phyloP scores from a whole-genome alignment of 2,329 filamentous ascomycete species.

The Scedosporium boydii region DNA sequence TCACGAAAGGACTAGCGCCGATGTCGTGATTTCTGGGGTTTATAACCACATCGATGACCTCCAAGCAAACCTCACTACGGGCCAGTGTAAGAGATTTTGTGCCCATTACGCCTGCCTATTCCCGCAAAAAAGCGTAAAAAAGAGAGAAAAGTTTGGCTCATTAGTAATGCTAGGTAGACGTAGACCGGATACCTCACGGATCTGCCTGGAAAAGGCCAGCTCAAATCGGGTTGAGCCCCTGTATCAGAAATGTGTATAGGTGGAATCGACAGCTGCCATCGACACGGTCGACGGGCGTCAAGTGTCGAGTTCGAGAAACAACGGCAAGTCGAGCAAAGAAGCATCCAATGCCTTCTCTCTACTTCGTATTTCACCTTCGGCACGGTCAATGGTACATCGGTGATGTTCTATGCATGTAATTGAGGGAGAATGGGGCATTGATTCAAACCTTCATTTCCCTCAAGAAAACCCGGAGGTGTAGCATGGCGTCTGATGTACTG shows the following conservation, averaged over 20 bases:
- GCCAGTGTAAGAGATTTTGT: background rate
- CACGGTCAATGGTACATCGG: background rate
- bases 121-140: background rate
- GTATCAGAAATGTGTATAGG: background rate
- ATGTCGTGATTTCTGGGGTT: conserved; percentile 34
- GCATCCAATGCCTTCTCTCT: too few species aligned
- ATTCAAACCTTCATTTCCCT: background rate
- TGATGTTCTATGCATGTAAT: background rate
- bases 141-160: background rate
- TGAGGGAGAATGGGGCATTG: background rate
- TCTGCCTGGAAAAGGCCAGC: background rate
- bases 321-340: too few species aligned
- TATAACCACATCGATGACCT: conserved; percentile 3
- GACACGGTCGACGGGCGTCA: too few species aligned
- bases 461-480: background rate
- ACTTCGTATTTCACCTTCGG: background rate
- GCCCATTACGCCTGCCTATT: background rate
- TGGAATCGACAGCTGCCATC: too few species aligned
- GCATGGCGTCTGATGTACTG: background rate
- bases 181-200: background rate
- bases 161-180: background rate
- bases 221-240: background rate
- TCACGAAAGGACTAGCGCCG: conserved; percentile 41
- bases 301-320: too few species aligned
- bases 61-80: background rate